Evolutionary conservation across 23 red algal species (phyloP).

Genomic region (Chondrus crispus): DNA sequence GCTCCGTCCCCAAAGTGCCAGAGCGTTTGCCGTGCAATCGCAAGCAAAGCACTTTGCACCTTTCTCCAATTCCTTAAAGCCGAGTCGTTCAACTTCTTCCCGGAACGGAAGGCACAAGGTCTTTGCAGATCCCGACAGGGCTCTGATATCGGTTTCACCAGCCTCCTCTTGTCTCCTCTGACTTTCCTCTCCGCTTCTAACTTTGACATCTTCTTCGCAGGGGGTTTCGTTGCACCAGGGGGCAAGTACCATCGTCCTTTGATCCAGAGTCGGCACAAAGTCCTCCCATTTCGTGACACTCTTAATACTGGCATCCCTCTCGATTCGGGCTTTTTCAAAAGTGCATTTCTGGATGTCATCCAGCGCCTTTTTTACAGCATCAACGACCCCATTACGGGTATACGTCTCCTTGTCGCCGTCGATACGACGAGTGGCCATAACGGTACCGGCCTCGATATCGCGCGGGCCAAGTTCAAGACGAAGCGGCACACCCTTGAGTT

Average conservation of each 20-base stretch:
- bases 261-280: conserved; percentile 75
- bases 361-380: conserved; percentile 24
- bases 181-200: conserved; percentile 68
- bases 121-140: conserved; percentile 82
- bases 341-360: conserved; percentile 39
- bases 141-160: conserved; percentile 49
- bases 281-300: conserved; percentile 62
- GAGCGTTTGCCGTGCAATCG: conserved; percentile 43
- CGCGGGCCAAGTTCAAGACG: conserved; percentile 90
- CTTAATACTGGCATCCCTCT: conserved; percentile 35
- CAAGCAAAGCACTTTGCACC: conserved; percentile 85
- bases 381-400: neutral
- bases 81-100: conserved; percentile 73
- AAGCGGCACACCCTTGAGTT: conserved; percentile 91
- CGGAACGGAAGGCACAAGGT: conserved; percentile 93
- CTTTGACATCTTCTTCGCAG: conserved; percentile 95
- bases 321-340: conserved; percentile 27
- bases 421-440: conserved; percentile 52
- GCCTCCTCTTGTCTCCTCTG: conserved; percentile 30
- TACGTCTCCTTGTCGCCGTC: conserved; percentile 62
- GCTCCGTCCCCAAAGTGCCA: conserved; percentile 94
- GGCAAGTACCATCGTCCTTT: conserved; percentile 69
- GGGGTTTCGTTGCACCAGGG: conserved; percentile 81
- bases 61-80: conserved; percentile 13
- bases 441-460: conserved; percentile 66